phyloP scores from a whole-genome alignment of 306 rosid species.

The Trifolium pratense region DNA sequence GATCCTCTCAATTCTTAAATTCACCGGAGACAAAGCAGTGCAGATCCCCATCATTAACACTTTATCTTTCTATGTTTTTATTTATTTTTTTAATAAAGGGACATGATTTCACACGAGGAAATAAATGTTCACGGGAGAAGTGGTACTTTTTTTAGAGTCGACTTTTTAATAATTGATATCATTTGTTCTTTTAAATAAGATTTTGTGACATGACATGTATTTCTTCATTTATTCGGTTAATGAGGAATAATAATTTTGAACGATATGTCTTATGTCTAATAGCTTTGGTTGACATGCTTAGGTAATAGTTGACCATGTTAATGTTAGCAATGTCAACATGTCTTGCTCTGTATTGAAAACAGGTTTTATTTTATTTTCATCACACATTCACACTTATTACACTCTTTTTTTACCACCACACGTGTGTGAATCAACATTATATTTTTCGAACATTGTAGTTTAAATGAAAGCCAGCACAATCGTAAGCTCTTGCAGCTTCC shows the following conservation, averaged over 20 bases:
- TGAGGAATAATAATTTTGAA: not conserved
- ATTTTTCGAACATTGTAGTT: not conserved
- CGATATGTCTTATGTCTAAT: not conserved
- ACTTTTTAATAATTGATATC: too few species aligned
- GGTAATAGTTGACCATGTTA: not conserved
- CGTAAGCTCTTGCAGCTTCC: slow-evolving; percentile 80
- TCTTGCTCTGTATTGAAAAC: not conserved
- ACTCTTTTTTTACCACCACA: not conserved
- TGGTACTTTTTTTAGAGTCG: too few species aligned
- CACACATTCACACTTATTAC: not conserved
- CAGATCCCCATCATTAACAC: too few species aligned
- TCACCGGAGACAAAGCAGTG: too few species aligned
- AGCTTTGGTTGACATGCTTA: slow-evolving; percentile 11
- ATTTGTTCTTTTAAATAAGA: not conserved
- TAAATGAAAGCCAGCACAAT: slow-evolving; percentile 23
- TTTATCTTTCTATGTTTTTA: too few species aligned
- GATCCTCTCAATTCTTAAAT: too few species aligned
- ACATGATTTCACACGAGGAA: too few species aligned
- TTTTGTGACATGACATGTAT: slow-evolving; percentile 8
- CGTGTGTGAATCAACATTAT: not conserved
- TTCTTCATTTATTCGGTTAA: not conserved
- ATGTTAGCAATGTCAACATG: not conserved
- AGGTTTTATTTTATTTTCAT: not conserved
- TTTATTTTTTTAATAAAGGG: too few species aligned
- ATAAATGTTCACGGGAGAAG: too few species aligned